A percentile compares a stretch with the other conserved stretches of the same genome.
These are phyloP conservation scores for Dipsacomyces acuminosporus DNA, from an alignment of 371 early-diverging fungal species.

Conservation along the genomic window DNA sequence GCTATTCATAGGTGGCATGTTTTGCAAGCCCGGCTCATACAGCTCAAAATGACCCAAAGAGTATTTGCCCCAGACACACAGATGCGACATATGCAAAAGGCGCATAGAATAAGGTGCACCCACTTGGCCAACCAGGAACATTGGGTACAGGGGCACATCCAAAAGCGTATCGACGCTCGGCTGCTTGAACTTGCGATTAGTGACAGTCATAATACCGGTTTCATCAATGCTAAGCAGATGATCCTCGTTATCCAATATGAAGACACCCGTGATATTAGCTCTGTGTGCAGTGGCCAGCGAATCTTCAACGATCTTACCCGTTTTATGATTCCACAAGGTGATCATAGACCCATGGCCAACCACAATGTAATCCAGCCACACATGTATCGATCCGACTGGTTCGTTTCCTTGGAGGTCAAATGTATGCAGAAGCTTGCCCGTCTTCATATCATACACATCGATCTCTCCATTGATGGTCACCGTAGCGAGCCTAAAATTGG, in stretches of 20 bases:
- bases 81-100: slow-evolving; percentile 37
- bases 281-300: slow-evolving; percentile 27
- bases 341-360: slow-evolving; percentile 32
- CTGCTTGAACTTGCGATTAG: slow-evolving; percentile 15
- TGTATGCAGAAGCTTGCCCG: slow-evolving; percentile 10
- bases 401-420: slow-evolving; percentile 2
- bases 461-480: slow-evolving; percentile 12
- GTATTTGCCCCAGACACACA: slow-evolving; percentile 44
- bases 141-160: slow-evolving; percentile 38
- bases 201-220: slow-evolving; percentile 31
- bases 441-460: slow-evolving; percentile 34
- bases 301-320: slow-evolving; percentile 30
- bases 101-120: slow-evolving; percentile 46
- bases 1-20: slow-evolving; percentile 34
- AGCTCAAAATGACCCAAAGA: slow-evolving; percentile 43
- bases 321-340: slow-evolving; percentile 41
- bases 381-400: slow-evolving; percentile 27
- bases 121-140: slow-evolving; percentile 29
- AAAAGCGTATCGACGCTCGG: slow-evolving; percentile 24
- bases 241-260: slow-evolving; percentile 37
- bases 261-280: slow-evolving; percentile 28
- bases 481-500: slow-evolving; percentile 17
- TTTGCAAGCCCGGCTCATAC: slow-evolving; percentile 34
- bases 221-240: slow-evolving; percentile 41
- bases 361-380: slow-evolving; percentile 39